phyloP scores from a whole-genome alignment of 2,329 filamentous ascomycete species.

The Zymoseptoria tritici region DNA sequence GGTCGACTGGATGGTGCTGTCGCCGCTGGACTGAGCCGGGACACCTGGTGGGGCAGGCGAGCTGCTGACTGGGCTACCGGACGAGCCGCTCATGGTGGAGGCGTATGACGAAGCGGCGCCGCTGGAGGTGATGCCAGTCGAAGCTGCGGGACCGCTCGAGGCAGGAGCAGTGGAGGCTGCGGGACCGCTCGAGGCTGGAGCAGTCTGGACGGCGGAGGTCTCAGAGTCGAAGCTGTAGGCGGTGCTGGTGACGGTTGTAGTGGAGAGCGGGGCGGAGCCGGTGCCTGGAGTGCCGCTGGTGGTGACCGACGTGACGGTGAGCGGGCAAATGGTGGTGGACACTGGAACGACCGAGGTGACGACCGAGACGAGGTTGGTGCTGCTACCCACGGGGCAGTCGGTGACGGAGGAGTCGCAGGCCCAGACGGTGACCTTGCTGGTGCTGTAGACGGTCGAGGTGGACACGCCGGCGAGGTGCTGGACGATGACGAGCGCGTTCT shows the following conservation, averaged over 20 bases:
- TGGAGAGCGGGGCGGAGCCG: constrained; percentile 1
- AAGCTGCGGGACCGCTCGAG: not conserved
- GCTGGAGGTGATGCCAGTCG: not conserved
- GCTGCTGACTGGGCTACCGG: not conserved
- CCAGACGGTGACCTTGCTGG: constrained; percentile 37
- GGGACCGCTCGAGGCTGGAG: not conserved
- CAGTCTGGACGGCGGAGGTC: not conserved
- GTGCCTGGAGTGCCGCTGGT: constrained; percentile 1
- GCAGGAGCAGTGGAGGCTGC: not conserved
- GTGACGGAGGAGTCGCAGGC: constrained; percentile 34
- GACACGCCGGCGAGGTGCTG: constrained; percentile 29
- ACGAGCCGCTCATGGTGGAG: not conserved
- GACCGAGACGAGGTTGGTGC: constrained; percentile 24
- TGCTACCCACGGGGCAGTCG: constrained; percentile 30
- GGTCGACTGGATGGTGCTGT: not conserved
- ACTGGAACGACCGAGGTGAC: constrained; percentile 35
- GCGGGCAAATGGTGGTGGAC: constrained; percentile 40
- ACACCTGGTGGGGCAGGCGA: not conserved
- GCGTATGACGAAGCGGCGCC: not conserved
- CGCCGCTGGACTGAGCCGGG: not conserved
- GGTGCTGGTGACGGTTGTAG: not conserved
- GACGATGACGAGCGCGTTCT: constrained; percentile 18
- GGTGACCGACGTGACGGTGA: constrained; percentile 26
- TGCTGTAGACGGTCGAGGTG: constrained; percentile 37
- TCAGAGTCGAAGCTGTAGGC: not conserved